phyloP scores from a whole-genome alignment of 176 grass and related monocot genomes.

The Typha latifolia region DNA sequence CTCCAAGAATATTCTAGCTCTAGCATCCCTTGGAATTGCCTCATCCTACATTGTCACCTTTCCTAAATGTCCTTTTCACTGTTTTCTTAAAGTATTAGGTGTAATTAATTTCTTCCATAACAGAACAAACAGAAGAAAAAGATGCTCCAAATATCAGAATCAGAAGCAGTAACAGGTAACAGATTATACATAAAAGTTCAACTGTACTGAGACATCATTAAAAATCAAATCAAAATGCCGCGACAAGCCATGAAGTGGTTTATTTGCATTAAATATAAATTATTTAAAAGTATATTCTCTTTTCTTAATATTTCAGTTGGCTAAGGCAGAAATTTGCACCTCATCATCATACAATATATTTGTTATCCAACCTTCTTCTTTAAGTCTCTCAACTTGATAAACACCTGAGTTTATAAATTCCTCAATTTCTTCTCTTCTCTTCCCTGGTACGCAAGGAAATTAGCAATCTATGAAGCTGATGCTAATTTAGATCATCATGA shows the following conservation, averaged over 20 bases:
- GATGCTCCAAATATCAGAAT: neutral
- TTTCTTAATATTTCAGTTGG: slow-evolving; percentile 11
- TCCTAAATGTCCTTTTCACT: slow-evolving; percentile 3
- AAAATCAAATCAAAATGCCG: neutral
- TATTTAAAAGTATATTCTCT: slow-evolving; percentile 3
- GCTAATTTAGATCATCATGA: neutral
- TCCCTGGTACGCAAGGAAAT: slow-evolving; percentile 49
- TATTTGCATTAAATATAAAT: neutral
- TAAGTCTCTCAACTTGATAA: slow-evolving; percentile 90
- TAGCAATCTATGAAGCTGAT: neutral
- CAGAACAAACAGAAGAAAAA: neutral
- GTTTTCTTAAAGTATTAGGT: neutral
- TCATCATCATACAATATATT: slow-evolving; percentile 93
- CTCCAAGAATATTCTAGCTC: neutral
- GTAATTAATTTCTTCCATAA: neutral
- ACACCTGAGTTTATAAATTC: slow-evolving; percentile 93
- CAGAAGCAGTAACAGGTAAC: neutral
- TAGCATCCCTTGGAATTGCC: neutral
- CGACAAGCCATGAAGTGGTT: neutral
- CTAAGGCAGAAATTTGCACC: slow-evolving; percentile 42
- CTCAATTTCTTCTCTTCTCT: slow-evolving; percentile 76
- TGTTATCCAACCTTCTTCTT: slow-evolving; percentile 96
- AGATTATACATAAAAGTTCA: neutral
- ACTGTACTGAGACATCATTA: neutral
- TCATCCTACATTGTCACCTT: neutral